Evolutionary conservation across 208 protist genomes (phyloP), one percentile per base, ranked within the genome.

Genomic region (Crithidia fasciculata): DNA sequence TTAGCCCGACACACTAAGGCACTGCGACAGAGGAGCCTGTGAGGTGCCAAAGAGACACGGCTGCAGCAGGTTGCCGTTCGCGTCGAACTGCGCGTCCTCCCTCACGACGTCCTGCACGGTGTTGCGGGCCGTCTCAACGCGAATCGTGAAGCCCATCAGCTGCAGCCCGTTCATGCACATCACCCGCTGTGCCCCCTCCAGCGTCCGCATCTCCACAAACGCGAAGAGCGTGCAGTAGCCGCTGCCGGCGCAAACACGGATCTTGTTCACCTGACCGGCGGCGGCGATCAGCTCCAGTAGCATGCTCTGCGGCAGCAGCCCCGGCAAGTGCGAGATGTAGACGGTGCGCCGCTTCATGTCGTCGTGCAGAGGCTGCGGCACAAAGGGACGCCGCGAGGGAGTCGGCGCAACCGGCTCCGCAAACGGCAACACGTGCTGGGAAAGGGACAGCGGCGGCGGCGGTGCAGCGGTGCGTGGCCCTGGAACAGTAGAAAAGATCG

Each of bases 191-290:
- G 83, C 88, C 40, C 76, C 88, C 43, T 90, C 81, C 16, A 81
- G 12, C 10, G 83, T 89, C 12, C 80, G 75, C 88, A 96, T 96
- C 68, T 96, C 88, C 15, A 96, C 91, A 79, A 96, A 96, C 0
- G 91, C 88, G 74, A 94, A 94, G 15, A 96, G 70, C 18, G 91
- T 93, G 36, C 68, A 55, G 67, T 92, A 90, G 39, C 84, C 84
- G 44, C 61, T 86, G 47, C 87, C 83, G 44, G 75, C 72, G 71
- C 91, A 96, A 19, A 96, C 53, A 57, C 91, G 88, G 10, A 96
- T 86, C 68, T 92, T 94, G 76, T 91, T 94, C 45, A 96, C 89
- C 4, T 60, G 58, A 6, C 91, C 91, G 3, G 80, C 85, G 19
- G 76, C 65, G 9, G 61, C 61, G 15, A 96, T 75, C 28, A 94